Base-by-base conservation (phyloP, 805 yeast genomes). In the Saccharomycopsis vini region DNA sequence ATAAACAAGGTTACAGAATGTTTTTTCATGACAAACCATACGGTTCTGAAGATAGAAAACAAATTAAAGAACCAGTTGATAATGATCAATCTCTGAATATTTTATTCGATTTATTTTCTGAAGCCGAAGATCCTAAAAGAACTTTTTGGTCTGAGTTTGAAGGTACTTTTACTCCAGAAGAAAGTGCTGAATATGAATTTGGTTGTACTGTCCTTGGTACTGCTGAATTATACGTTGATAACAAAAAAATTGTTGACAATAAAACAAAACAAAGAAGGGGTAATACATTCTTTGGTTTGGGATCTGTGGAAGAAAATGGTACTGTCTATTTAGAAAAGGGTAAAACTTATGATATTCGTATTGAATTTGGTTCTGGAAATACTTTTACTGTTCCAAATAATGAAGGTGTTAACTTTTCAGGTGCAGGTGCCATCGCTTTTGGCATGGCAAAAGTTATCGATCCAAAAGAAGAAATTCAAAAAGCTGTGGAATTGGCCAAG, bases 161-260 rank as follows among this genome's bases (percentile, higher is more conserved):
- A 41, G 71, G 72, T 36, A 47, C 56, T 30, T 74, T 65, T 50
- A 57, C 50, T 6, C 74, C 81, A 3, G 75, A 72, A 29, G 66
- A 62, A 36, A 50, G 69, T 38, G 79, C 72, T 7, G 63, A 57
- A 13, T 77, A 71, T 53, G 68, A 67, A 44, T 68, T 78, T 52
- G 82, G 81, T 19, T 56, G 73, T 42, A 59, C 72, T 12, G 70
- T 69, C 29, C 53, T 63, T 40, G 84, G 84, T 18, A 72, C 80
- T 32, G 80, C 77, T 24, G 69, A 68, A 54, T 47, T 79, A 19
- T 79, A 64, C 51, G 56, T 77, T 40, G 70, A 79, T 52, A 81
- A 59, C 45, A 52, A 70, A 52, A 60, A 75, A 45, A 61, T 79
- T 26, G 71, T 75, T 40, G 81, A 78, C 56, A 76, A 77, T 60